Percentiles rank a stretch among this genome's conserved stretches.
These are phyloP conservation scores for Trypanosoma melophagium DNA, from an alignment of 208 protist species.

Conservation along the genomic window DNA sequence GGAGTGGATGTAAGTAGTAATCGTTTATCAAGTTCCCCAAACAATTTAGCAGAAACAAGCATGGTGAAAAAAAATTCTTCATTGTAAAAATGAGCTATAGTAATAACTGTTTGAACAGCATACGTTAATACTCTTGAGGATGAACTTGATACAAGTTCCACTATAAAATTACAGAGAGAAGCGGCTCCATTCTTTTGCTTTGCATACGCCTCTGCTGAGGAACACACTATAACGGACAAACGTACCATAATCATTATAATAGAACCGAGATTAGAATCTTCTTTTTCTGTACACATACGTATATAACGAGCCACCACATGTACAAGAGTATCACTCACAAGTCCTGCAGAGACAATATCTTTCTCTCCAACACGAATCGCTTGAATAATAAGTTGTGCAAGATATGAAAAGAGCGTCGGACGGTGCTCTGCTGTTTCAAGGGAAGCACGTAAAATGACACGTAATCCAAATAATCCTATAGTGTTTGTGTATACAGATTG, in stretches of 20 bases:
- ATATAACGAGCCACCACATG: constrained; percentile 10
- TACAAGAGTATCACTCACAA: constrained; percentile 21
- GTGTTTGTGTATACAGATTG: constrained; percentile 5
- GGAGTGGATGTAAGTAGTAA: neutral
- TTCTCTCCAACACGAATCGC: constrained; percentile 10
- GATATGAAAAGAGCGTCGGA: constrained; percentile 16
- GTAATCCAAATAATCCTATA: constrained; percentile 21
- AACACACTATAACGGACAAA: constrained; percentile 24
- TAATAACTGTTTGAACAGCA: constrained; percentile 23
- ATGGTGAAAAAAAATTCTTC: constrained; percentile 26
- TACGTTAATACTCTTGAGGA: neutral
- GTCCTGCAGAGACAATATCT: constrained; percentile 15
- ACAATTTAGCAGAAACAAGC: constrained; percentile 16
- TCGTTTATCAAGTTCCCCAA: constrained; percentile 23
- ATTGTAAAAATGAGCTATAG: constrained; percentile 17
- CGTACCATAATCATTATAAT: constrained; percentile 21
- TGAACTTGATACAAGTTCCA: constrained; percentile 20
- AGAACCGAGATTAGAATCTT: constrained; percentile 2
- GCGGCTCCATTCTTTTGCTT: constrained; percentile 28
- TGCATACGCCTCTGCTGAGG: neutral
- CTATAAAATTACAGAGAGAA: constrained; percentile 19
- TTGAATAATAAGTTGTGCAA: constrained; percentile 13
- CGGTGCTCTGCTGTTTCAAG: constrained; percentile 9
- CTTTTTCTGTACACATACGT: constrained; percentile 6
- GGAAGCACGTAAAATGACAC: constrained; percentile 12